Evolutionary conservation across 805 yeast genomes (phyloP), one percentile per base, ranked within the genome.

Genomic region (Saccharomycopsis vini): DNA sequence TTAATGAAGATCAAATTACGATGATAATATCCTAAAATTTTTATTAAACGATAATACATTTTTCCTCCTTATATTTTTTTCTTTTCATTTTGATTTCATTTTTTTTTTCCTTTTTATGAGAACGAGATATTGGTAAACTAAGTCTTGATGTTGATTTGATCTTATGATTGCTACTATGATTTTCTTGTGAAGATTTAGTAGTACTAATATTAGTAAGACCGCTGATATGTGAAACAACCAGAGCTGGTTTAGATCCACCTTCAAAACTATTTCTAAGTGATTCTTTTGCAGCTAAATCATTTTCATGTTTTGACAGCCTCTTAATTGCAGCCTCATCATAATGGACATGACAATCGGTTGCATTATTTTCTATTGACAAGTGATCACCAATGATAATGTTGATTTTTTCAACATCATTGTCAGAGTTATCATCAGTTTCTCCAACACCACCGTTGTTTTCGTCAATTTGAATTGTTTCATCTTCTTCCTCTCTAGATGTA

Each of bases 21-120:
- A 10, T 24, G 28, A 24, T 7, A 24, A 24, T 24, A 7, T 7
- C 28, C 28, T 24, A 24, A 7, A 10, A 24, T 7, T 7, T 7
- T 24, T 24, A 7, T 24, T 36, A 44, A 21, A 38, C 50, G 45
- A 40, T 47, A 26, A 42, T 35, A 32, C 50, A 43, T 50, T 49
- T 44, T 18, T 35, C 45, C 21, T 40, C 31, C 26, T 32, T 43
- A 20, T 46, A 50, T 10, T 22, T 32, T 20, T 32, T 26, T n/a
- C 33, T 20, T 19, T 34, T 21, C 10, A 10, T 18, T 12, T 26
- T 37, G 18, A 15, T 24, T 2, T n/a, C 23, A 23, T 18, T 35
- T 18, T 35, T 22, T 13, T 15, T 35, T 18, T 35, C n/a, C 9
- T 35, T 32, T 10, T 24, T 6, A 24, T 24, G 29, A 7, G 29